Evolutionary conservation across 176 grass and related monocot genomes (phyloP), one percentile per base, ranked within the genome.

Genomic region (Bonia amplexicaulis): DNA sequence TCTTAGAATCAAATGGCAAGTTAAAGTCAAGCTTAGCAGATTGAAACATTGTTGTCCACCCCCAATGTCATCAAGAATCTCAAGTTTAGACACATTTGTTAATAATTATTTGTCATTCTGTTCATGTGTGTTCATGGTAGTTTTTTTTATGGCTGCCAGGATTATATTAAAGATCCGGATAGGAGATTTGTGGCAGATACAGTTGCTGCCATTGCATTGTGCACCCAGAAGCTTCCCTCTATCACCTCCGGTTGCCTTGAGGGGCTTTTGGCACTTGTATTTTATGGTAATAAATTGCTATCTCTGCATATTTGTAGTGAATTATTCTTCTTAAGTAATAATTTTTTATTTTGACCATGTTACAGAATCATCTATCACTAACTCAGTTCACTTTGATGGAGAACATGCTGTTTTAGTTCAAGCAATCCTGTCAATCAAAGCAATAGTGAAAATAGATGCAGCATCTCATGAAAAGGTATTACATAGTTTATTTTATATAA

Each of bases 141-240:
- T 90, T 79, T 46, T 84, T 88, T 40, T 61, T 14, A 74, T 73
- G 92, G 10, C 64, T 90, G 79, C 53, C 87, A 98, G 96, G 93
- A 98, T 87, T 98, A 98, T 71, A 92, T 98, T 80, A 98, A 82
- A 87, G 96, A 95, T 81, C 91, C 87, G 2, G 84, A 98, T 89
- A 98, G 96, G 86, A 95, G 92, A 91, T 98, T 98, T 90, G 93
- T 90, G 29, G 93, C 91, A 67, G 96, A 98, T 86, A 93, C 96
- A 72, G 77, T 98, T 77, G 96, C 96, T 86, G 91, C 93, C 45
- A 93, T 98, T 90, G 89, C 93, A 9, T 77, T 95, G 80, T 95
- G 93, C 12, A 91, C 91, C n/a, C 82, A 90, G 61, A 91, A 89
- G 72, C 75, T 93, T 62, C 76, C 91, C 37, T 79, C 83, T 85